These are phyloP conservation scores for Lactarius quietus DNA, from an alignment of 768 basidiomycete species.

Conservation along the genomic window DNA sequence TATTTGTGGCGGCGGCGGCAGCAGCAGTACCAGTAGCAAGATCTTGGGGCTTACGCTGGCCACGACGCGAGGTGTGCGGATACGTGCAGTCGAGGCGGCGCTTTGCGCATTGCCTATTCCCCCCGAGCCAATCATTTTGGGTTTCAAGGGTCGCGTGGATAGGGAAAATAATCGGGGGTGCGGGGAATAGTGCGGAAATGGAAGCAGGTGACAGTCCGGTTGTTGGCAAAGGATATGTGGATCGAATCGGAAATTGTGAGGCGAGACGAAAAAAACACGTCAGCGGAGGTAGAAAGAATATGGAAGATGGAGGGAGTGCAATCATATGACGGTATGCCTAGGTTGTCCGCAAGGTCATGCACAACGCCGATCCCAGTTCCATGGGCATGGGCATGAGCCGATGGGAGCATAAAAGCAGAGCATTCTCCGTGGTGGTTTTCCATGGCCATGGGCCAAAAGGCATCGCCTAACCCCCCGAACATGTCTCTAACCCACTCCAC, in stretches of 20 bases:
- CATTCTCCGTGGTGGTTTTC: background rate
- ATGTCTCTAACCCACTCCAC: background rate
- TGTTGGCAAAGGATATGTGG: conserved; percentile 1
- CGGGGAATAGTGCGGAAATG: background rate
- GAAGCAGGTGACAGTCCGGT: background rate
- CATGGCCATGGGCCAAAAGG: background rate
- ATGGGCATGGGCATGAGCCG: background rate
- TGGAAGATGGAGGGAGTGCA: conserved; percentile 1
- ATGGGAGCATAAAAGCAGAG: conserved; percentile 9
- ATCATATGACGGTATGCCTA: background rate
- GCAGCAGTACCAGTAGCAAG: background rate
- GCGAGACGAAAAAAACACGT: background rate
- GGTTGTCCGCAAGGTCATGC: background rate
- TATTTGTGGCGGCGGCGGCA: conserved; percentile 7
- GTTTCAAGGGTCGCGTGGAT: conserved; percentile 2
- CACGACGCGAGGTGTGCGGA: conserved; percentile 29
- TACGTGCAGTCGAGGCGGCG: conserved; percentile 23
- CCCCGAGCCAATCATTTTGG: background rate
- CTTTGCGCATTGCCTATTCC: conserved; percentile 26
- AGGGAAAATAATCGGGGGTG: conserved; percentile 5
- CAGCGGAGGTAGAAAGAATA: background rate
- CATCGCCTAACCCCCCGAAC: background rate
- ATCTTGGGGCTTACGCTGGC: conserved; percentile 25
- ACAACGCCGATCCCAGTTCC: conserved; percentile 3
- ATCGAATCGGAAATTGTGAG: background rate